Conservation (phyloP, 768 basidiomycete species). For the Lactifluus hygrophoroides region DNA sequence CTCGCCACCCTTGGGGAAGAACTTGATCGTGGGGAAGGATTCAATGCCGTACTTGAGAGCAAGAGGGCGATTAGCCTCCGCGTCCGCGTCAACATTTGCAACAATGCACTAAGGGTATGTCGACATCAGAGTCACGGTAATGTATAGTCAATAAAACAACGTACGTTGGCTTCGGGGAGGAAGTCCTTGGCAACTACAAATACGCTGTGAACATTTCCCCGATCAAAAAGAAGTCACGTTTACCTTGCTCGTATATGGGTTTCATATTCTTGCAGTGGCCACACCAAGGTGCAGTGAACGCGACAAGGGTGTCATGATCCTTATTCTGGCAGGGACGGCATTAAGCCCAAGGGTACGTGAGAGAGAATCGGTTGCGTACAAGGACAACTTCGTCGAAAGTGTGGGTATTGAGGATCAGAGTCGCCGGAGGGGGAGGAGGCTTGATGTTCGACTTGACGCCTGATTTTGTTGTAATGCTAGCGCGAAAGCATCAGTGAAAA, state of each 20-base stretch:
- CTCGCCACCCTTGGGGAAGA: constrained; percentile 71
- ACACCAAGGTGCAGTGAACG: constrained; percentile 84
- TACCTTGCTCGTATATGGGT: constrained; percentile 76
- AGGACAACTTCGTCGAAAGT: constrained; percentile 72
- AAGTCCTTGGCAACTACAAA: constrained; percentile 66
- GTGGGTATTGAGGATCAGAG: constrained; percentile 53
- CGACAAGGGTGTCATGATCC: constrained; percentile 83
- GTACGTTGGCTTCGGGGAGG: constrained; percentile 64
- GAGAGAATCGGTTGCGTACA: constrained; percentile 31
- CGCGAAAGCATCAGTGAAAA: neutral
- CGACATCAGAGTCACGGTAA: constrained; percentile 4
- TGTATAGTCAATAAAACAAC: constrained; percentile 19
- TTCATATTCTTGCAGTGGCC: constrained; percentile 93
- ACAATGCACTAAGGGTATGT: constrained; percentile 61
- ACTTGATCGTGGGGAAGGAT: constrained; percentile 92
- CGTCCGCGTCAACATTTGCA: constrained; percentile 88
- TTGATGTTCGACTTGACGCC: constrained; percentile 85
- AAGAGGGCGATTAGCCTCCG: constrained; percentile 64
- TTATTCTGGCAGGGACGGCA: constrained; percentile 23
- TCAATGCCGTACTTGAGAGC: constrained; percentile 62
- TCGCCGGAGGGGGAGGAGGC: constrained; percentile 68
- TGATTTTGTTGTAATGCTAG: constrained; percentile 64
- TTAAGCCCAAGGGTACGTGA: neutral
- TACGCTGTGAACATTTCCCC: neutral
- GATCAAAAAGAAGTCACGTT: neutral